phyloP scores from a whole-genome alignment of 2,329 filamentous ascomycete species.

The Stylonectria norvegica region DNA sequence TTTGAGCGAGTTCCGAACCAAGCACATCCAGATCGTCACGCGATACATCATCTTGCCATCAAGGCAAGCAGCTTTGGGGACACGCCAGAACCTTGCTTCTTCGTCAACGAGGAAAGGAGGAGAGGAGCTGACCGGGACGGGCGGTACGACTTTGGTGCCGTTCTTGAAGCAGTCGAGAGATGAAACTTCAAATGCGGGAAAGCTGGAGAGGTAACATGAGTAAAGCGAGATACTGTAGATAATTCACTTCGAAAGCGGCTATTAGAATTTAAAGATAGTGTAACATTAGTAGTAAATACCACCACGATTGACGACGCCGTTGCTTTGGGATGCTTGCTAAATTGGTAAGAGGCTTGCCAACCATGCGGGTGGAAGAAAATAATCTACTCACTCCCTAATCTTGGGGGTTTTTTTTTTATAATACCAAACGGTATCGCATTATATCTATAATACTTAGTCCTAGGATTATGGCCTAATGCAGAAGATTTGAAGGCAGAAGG shows the following conservation, averaged over 20 bases:
- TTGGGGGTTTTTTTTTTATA: too few relatives aligned
- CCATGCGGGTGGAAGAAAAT: too few relatives aligned
- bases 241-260: neutral
- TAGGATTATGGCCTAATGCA: too few relatives aligned
- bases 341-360: too few relatives aligned
- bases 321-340: too few relatives aligned
- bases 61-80: conserved; percentile 32
- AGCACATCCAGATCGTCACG: conserved; percentile 85
- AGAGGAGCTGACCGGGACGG: conserved; percentile 70
- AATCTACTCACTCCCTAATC: too few relatives aligned
- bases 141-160: conserved; percentile 81
- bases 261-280: neutral
- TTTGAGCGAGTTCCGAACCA: conserved; percentile 72
- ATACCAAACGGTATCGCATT: too few relatives aligned
- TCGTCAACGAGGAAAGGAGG: conserved; percentile 37
- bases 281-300: too few relatives aligned
- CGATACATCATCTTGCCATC: conserved; percentile 86
- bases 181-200: conserved; percentile 59
- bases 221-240: neutral
- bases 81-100: conserved; percentile 43
- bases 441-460: too few relatives aligned
- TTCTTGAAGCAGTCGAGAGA: conserved; percentile 88
- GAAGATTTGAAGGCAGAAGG: too few relatives aligned
- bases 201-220: conserved; percentile 20
- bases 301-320: too few relatives aligned